Evolutionary conservation across 768 basidiomycete genomes (phyloP).

Genomic region (Suillus clintonianus): DNA sequence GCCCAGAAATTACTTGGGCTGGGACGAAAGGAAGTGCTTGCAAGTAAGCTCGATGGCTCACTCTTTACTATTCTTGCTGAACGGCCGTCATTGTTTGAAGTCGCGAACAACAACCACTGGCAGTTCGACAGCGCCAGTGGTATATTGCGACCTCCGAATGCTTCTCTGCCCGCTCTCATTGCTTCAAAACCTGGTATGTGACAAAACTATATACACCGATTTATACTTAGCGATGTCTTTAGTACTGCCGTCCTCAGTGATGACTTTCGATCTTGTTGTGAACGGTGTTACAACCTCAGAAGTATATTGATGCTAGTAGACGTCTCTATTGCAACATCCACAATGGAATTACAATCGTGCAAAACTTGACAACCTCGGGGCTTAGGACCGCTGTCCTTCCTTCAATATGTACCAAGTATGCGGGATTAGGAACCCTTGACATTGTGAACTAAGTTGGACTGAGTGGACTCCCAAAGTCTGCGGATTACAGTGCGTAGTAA

Average conservation of each 20-base stretch:
- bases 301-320: constrained; percentile 12
- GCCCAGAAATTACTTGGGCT: constrained; percentile 62
- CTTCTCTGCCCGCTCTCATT: not conserved
- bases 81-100: constrained; percentile 26
- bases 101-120: constrained; percentile 49
- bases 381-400: not conserved
- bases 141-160: constrained; percentile 42
- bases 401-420: not conserved
- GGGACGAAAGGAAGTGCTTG: constrained; percentile 30
- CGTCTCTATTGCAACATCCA: not conserved
- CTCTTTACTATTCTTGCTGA: not conserved
- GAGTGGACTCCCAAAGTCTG: not conserved
- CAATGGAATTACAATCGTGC: not conserved
- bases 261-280: constrained; percentile 51
- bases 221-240: constrained; percentile 13
- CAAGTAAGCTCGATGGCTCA: constrained; percentile 22
- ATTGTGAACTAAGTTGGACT: not conserved
- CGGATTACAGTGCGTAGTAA: not conserved
- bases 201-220: not conserved
- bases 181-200: constrained; percentile 5
- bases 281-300: constrained; percentile 57
- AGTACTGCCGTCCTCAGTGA: constrained; percentile 44
- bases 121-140: constrained; percentile 47
- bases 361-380: not conserved
- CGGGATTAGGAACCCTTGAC: not conserved